Percentiles rank a stretch among this genome's conserved stretches.
Conservation (phyloP, 2,329 filamentous ascomycete genomes). For the Alternaria triticimaculans region DNA sequence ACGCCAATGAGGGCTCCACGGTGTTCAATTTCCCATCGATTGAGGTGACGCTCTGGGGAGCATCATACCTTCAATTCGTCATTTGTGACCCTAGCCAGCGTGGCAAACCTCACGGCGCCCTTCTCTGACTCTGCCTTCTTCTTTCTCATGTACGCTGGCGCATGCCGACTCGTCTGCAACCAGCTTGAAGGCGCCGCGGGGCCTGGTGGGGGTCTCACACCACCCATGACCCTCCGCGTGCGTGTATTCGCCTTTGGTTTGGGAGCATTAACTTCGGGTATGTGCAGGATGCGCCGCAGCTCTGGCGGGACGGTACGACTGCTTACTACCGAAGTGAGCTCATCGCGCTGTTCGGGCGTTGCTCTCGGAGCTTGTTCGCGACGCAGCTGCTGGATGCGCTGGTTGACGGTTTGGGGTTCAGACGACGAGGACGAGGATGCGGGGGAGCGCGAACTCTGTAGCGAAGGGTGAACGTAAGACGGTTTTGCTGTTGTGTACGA, state of each 20-base stretch:
- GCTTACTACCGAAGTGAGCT: constrained; percentile 51
- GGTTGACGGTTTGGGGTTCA: constrained; percentile 52
- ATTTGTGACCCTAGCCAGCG: constrained; percentile 32
- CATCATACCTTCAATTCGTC: constrained; percentile 34
- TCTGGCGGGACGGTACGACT: constrained; percentile 54
- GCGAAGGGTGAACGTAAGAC: constrained; percentile 47
- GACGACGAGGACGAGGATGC: constrained; percentile 30
- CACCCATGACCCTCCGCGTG: constrained; percentile 27
- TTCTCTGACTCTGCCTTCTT: constrained; percentile 17
- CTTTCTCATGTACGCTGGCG: constrained; percentile 24
- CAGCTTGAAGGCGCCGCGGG: constrained; percentile 57
- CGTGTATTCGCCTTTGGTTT: constrained; percentile 51
- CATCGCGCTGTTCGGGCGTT: constrained; percentile 52
- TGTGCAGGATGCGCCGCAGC: constrained; percentile 53
- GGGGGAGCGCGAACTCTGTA: constrained; percentile 39
- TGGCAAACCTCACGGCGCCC: constrained; percentile 27
- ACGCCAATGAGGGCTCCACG: not conserved
- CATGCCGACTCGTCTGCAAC: constrained; percentile 46
- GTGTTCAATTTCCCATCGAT: not conserved
- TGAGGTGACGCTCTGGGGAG: not conserved
- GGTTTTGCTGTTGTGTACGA: constrained; percentile 52
- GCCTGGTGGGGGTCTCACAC: constrained; percentile 48
- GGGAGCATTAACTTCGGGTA: constrained; percentile 55
- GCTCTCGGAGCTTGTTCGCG: constrained; percentile 50
- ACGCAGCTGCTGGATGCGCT: constrained; percentile 56